A percentile compares a stretch with the other conserved stretches of the same genome.
phyloP scores from a whole-genome alignment of 495 filamentous ascomycete species.

The Neurospora sp. region DNA sequence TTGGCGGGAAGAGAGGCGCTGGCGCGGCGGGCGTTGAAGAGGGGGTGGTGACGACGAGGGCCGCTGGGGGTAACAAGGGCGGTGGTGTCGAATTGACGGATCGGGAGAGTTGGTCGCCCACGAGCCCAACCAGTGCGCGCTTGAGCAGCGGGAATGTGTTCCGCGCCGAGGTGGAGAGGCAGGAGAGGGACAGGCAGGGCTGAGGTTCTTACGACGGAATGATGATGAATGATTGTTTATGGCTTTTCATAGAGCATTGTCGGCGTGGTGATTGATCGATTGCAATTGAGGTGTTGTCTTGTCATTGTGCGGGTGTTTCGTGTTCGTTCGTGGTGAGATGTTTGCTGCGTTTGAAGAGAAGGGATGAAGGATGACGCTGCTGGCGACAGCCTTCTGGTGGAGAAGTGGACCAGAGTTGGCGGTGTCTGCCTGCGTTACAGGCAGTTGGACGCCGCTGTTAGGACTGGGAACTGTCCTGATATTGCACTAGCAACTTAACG shows the following conservation, averaged over 20 bases:
- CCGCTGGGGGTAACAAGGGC: slow-evolving; percentile 6
- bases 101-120: slow-evolving; percentile 25
- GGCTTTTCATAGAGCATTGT: neutral
- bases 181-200: slow-evolving; percentile 13
- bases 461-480: neutral
- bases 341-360: neutral
- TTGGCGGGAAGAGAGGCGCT: neutral
- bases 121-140: neutral
- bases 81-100: slow-evolving; percentile 20
- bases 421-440: neutral
- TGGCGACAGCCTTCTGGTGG: neutral
- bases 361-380: neutral
- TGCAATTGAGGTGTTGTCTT: neutral
- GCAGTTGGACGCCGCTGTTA: neutral
- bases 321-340: neutral
- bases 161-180: slow-evolving; percentile 24
- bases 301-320: neutral
- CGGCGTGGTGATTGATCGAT: neutral
- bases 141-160: slow-evolving; percentile 20
- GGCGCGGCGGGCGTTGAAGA: neutral
- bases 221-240: neutral
- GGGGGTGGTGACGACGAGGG: neutral
- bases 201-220: neutral
- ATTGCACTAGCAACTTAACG: neutral
- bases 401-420: neutral